Base-by-base conservation (phyloP, 768 basidiomycete genomes). In the Termitomyces sp. region DNA sequence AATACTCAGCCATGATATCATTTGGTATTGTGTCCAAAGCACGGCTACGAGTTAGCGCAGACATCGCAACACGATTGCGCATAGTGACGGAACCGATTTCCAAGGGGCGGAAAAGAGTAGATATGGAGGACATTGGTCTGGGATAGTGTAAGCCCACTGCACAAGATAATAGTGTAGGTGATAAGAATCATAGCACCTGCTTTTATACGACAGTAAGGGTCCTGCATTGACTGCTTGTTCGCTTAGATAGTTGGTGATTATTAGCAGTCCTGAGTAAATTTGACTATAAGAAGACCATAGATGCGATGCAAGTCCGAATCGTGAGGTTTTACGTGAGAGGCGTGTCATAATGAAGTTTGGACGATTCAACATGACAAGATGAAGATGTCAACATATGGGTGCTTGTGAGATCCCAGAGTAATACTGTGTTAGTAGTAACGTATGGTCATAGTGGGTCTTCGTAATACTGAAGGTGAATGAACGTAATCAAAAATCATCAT, bases 11-110 rank as follows among this genome's bases (percentile, higher is more conserved):
- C 65, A 70, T 76, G 47, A 69, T 55, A 30, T 69, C 67, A 57
- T 71, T 76, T 16, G 75, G 73, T 20, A 76, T 63, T 18, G 69
- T 68, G 13, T 60, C 66, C n/a, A 66, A 61, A 9, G 72, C 65
- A 8, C 75, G 72, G 54, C 69, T 75, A 15, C 76, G 70, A 12
- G 75, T 76, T 34, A 78, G 58, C 2, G 75, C 67, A 54, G 72
- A 67, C 70, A 76, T 72, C 58, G 69, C 61, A 34, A 75, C 56
- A 4, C 73, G 61, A 61, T 78, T 76, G 20, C 65, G 65, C 18
- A 75, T 64, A 13, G 65, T 68, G 39, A 69, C 36, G n/a, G 67
- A 66, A 16, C 75, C 75, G 20, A 76, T 57, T 39, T 67, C 64
- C 47, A 75, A 57, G 5, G 75, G 70, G 13, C 60, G 60, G 53